Conservation (phyloP, 169 alveolate species). For the Fabrea salina region DNA sequence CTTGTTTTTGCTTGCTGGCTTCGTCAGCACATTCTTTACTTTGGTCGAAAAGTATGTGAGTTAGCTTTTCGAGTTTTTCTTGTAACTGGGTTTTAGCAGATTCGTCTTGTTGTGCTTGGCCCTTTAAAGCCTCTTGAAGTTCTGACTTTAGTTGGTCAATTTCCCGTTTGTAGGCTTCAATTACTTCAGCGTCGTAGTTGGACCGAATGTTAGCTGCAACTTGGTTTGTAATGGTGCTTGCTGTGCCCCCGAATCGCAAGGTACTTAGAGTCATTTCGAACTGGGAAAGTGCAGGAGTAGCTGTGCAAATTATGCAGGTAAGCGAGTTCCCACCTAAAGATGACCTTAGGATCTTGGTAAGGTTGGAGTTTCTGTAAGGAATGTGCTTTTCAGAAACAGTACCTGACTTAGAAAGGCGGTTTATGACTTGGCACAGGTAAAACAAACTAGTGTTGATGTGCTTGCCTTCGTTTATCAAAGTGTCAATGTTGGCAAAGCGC, state of each 20-base stretch:
- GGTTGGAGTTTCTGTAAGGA: constrained; percentile 76
- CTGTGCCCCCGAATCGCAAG: constrained; percentile 70
- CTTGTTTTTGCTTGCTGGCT: neutral
- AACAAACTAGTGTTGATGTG: constrained; percentile 67
- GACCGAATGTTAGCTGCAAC: constrained; percentile 32
- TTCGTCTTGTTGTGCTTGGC: neutral
- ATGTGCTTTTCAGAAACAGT: constrained; percentile 61
- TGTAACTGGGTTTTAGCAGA: neutral
- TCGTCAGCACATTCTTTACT: neutral
- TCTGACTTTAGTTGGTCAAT: neutral
- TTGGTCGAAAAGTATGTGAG: neutral
- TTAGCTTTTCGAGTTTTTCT: neutral
- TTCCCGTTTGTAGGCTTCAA: constrained; percentile 10
- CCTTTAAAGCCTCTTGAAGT: constrained; percentile 12
- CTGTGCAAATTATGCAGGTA: constrained; percentile 69
- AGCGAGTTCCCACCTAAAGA: constrained; percentile 73
- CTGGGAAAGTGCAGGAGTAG: constrained; percentile 50
- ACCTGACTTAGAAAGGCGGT: constrained; percentile 48
- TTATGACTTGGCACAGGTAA: constrained; percentile 68
- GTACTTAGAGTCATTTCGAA: constrained; percentile 71
- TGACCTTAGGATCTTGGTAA: constrained; percentile 72
- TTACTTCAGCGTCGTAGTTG: constrained; percentile 29
- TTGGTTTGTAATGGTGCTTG: constrained; percentile 61
- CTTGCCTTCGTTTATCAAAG: constrained; percentile 63
- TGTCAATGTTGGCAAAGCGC: constrained; percentile 21